A percentile compares a stretch with the other conserved stretches of the same genome.
These are phyloP conservation scores for Trifolium dubium DNA, from an alignment of 306 rosid species.

Conservation along the genomic window DNA sequence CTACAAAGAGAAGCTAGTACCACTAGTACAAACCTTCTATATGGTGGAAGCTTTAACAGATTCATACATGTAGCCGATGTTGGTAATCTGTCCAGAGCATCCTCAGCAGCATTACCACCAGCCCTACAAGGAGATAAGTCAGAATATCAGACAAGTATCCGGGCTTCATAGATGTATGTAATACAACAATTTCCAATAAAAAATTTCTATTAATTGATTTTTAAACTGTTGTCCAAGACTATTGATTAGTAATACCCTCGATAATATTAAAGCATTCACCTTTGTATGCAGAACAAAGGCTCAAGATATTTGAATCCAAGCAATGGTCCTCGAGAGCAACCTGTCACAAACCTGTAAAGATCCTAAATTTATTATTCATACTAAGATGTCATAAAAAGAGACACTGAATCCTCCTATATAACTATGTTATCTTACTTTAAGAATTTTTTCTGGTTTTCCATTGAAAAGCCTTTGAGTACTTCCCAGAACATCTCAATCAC, in stretches of 20 bases:
- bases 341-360: slow-evolving; percentile 85
- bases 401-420: slow-evolving; percentile 6
- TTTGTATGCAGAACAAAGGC: slow-evolving; percentile 92
- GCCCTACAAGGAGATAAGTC: slow-evolving; percentile 60
- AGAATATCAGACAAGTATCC: background rate
- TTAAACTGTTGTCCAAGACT: background rate
- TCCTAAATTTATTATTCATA: slow-evolving; percentile 32
- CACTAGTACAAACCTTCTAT: slow-evolving; percentile 73
- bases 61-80: slow-evolving; percentile 99
- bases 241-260: background rate
- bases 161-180: background rate
- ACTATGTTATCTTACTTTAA: slow-evolving; percentile 70
- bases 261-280: slow-evolving; percentile 53
- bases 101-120: slow-evolving; percentile 87
- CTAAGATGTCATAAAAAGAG: slow-evolving; percentile 14
- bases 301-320: slow-evolving; percentile 92
- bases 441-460: slow-evolving; percentile 88
- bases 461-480: slow-evolving; percentile 83
- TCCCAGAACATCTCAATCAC: slow-evolving; percentile 95
- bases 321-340: slow-evolving; percentile 98
- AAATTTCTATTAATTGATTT: slow-evolving; percentile 1
- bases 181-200: background rate
- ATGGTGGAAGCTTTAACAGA: slow-evolving; percentile 96
- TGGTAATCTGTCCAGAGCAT: slow-evolving; percentile 92
- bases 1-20: slow-evolving; percentile 38